phyloP scores from a whole-genome alignment of 129 eudicot genomes.

The Mikania micrantha region DNA sequence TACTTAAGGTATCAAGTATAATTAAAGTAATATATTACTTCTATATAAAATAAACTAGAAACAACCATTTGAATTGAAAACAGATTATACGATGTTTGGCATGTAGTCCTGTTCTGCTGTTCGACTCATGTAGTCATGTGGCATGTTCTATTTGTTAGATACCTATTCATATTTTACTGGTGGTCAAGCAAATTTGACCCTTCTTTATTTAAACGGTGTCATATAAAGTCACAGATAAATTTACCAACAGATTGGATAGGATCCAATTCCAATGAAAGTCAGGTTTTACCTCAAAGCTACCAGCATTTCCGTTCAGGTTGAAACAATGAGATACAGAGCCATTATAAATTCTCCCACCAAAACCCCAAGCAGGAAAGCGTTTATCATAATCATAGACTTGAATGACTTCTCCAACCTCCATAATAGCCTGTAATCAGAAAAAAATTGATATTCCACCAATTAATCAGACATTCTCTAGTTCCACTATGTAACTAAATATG shows the following conservation, averaged over 20 bases:
- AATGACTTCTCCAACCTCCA: slow-evolving; percentile 92
- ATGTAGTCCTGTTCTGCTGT: too few relatives aligned
- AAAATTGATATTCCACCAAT: not conserved
- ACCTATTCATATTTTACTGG: not conserved
- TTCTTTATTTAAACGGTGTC: not conserved
- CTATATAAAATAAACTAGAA: not conserved
- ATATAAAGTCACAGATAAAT: not conserved
- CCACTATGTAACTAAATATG: not conserved
- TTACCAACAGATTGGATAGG: not conserved
- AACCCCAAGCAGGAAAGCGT: slow-evolving; percentile 95
- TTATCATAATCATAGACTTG: slow-evolving; percentile 91
- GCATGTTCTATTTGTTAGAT: not conserved
- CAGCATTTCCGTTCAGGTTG: slow-evolving; percentile 59
- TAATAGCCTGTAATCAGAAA: slow-evolving; percentile 59
- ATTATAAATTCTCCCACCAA: slow-evolving; percentile 59
- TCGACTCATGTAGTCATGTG: not conserved
- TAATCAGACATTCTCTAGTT: slow-evolving; percentile 1
- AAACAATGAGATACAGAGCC: slow-evolving; percentile 87
- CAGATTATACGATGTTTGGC: not conserved
- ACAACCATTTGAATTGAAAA: not conserved
- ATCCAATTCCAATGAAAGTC: not conserved
- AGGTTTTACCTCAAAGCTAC: slow-evolving; percentile 45
- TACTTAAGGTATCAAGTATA: not conserved
- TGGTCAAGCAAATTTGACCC: too few relatives aligned
- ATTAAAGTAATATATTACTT: not conserved